Percentiles rank a stretch among this genome's conserved stretches.
Conservation (phyloP, 2,329 filamentous ascomycete species). For the Alternaria burnsii region DNA sequence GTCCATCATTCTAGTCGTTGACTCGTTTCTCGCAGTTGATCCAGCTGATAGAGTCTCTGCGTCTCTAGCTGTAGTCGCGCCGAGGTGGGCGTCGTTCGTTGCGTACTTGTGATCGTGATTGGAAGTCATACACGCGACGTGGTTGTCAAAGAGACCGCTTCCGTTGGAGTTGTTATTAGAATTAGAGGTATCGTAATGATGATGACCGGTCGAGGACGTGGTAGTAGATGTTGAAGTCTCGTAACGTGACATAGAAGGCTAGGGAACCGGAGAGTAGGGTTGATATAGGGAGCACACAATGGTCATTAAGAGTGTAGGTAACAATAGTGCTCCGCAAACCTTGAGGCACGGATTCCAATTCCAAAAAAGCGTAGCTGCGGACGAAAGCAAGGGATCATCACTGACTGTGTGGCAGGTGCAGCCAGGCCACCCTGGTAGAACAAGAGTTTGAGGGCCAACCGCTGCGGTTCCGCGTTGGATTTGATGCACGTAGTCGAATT, state of each 20-base stretch:
- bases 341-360: conserved; percentile 23
- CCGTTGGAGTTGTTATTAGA: conserved; percentile 9
- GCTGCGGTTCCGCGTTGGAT: conserved; percentile 36
- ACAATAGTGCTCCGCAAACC: conserved; percentile 21
- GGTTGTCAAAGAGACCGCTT: conserved; percentile 19
- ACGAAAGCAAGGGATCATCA: conserved; percentile 37
- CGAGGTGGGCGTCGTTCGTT: conserved; percentile 30
- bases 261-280: conserved; percentile 11
- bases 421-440: conserved; percentile 18
- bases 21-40: conserved; percentile 34
- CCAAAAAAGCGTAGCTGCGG: conserved; percentile 29
- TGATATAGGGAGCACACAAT: conserved; percentile 13
- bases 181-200: conserved; percentile 13
- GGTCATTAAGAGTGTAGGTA: conserved; percentile 11
- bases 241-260: conserved; percentile 20
- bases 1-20: conserved; percentile 29
- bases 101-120: conserved; percentile 23
- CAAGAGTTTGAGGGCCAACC: conserved; percentile 25
- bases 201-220: background rate
- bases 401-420: conserved; percentile 21
- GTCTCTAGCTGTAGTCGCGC: conserved; percentile 30
- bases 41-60: conserved; percentile 36
- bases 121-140: conserved; percentile 26
- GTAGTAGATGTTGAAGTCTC: conserved; percentile 14
- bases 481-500: conserved; percentile 24